phyloP scores from a whole-genome alignment of 176 grass and related monocot species.

The Oryza glumipatula region DNA sequence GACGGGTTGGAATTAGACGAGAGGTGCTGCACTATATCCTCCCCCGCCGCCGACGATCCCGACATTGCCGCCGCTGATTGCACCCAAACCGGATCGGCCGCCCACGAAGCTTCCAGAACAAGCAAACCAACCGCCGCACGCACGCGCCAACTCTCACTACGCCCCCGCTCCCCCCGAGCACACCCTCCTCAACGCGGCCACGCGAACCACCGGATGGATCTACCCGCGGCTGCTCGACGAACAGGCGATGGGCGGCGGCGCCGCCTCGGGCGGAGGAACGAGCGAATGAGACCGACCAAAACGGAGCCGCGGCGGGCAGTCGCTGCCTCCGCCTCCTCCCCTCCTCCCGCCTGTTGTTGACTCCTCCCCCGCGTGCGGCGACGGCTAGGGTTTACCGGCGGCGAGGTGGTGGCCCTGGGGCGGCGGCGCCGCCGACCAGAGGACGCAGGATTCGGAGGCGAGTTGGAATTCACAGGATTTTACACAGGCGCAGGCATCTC shows the following conservation, averaged over 20 bases:
- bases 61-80: conserved; percentile 44
- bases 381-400: background rate
- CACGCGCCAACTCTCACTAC: background rate
- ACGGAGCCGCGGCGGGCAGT: background rate
- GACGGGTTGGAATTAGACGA: conserved; percentile 93
- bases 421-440: conserved; percentile 13
- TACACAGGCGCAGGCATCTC: conserved; percentile 47
- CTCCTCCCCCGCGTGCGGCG: conserved; percentile 28
- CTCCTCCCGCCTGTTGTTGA: conserved; percentile 1
- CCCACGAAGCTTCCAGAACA: conserved; percentile 40
- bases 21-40: conserved; percentile 96
- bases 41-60: conserved; percentile 59
- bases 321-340: background rate
- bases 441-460: background rate
- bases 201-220: conserved; percentile 30
- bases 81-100: conserved; percentile 36
- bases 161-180: background rate
- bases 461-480: conserved; percentile 12
- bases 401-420: background rate
- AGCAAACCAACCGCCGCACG: conserved; percentile 24
- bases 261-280: background rate
- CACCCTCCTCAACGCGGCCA: background rate
- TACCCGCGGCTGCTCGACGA: conserved; percentile 15
- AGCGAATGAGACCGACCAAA: conserved; percentile 25
- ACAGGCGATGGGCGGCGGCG: background rate